Evolutionary conservation across 2,329 filamentous ascomycete genomes (phyloP).

Genomic region (Pyrenochaeta sp.): DNA sequence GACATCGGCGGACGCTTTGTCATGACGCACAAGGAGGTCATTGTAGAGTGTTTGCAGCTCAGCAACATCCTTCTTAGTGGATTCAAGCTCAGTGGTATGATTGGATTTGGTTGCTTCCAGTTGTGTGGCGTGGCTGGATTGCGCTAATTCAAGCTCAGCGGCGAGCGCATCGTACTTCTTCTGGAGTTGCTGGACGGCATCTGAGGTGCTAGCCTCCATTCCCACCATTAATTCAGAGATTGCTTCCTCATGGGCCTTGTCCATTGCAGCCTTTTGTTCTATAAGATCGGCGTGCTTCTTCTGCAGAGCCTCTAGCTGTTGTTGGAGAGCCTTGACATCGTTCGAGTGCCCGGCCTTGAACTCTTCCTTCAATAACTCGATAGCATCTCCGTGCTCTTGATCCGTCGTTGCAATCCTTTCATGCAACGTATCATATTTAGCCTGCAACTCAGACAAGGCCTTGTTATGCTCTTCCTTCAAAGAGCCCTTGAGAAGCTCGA

Average conservation of each 20-base stretch:
- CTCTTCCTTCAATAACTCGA: conserved; percentile 39
- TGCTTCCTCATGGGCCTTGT: conserved; percentile 44
- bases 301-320: conserved; percentile 38
- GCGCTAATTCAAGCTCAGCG: conserved; percentile 26
- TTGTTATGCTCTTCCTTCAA: conserved; percentile 38
- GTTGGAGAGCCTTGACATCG: conserved; percentile 29
- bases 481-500: conserved; percentile 35
- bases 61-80: conserved; percentile 21
- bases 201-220: conserved; percentile 44
- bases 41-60: conserved; percentile 24
- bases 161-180: conserved; percentile 42
- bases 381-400: conserved; percentile 42
- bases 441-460: conserved; percentile 31
- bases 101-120: conserved; percentile 24
- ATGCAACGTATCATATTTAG: conserved; percentile 33
- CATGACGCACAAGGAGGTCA: conserved; percentile 27
- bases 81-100: conserved; percentile 33
- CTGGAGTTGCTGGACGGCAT: conserved; percentile 44
- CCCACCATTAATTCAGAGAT: conserved; percentile 46
- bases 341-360: conserved; percentile 41
- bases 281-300: conserved; percentile 36
- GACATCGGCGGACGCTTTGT: conserved; percentile 18
- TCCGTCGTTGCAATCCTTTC: conserved; percentile 33
- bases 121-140: conserved; percentile 18
- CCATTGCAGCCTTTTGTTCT: conserved; percentile 39